phyloP scores from a whole-genome alignment of 306 rosid genomes.

The Citrullus mucosospermus region DNA sequence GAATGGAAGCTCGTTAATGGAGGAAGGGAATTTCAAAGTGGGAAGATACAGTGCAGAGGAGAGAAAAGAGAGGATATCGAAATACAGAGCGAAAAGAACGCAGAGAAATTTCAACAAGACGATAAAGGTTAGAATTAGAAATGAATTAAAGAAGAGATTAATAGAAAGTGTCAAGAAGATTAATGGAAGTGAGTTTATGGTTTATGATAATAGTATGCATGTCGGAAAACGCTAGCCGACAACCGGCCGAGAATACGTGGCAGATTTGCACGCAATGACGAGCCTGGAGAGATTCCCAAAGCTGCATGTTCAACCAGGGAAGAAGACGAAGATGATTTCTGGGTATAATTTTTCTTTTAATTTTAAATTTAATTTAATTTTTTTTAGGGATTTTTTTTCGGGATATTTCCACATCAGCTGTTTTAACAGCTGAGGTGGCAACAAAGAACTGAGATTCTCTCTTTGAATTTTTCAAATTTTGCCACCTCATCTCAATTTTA shows the following conservation, averaged over 20 bases:
- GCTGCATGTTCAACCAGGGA: constrained; percentile 45
- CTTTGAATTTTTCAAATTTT: neutral
- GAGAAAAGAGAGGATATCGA: constrained; percentile 71
- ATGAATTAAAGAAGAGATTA: too few species aligned
- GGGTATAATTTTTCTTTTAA: constrained; percentile 28
- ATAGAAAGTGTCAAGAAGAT: neutral
- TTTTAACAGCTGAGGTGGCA: neutral
- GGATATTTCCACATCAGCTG: neutral
- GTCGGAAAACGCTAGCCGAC: constrained; percentile 92
- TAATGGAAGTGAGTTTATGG: neutral
- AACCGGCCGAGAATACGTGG: constrained; percentile 92
- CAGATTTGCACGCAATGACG: constrained; percentile 90
- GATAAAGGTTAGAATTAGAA: constrained; percentile 44
- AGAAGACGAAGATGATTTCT: constrained; percentile 61
- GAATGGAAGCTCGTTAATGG: constrained; percentile 21
- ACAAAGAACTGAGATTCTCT: neutral
- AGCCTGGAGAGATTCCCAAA: constrained; percentile 37
- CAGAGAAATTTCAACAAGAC: constrained; percentile 95
- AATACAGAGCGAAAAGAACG: constrained; percentile 80
- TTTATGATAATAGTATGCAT: constrained; percentile 57
- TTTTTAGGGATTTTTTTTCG: neutral
- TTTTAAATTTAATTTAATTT: too few species aligned
- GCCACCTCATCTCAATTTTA: constrained; percentile 3
- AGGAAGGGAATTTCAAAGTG: constrained; percentile 52
- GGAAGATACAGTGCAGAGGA: constrained; percentile 77